A percentile compares a stretch with the other conserved stretches of the same genome.
These are phyloP conservation scores for Lecanoromycetidae sp. DNA, from an alignment of 2,329 filamentous ascomycete species.

Conservation along the genomic window DNA sequence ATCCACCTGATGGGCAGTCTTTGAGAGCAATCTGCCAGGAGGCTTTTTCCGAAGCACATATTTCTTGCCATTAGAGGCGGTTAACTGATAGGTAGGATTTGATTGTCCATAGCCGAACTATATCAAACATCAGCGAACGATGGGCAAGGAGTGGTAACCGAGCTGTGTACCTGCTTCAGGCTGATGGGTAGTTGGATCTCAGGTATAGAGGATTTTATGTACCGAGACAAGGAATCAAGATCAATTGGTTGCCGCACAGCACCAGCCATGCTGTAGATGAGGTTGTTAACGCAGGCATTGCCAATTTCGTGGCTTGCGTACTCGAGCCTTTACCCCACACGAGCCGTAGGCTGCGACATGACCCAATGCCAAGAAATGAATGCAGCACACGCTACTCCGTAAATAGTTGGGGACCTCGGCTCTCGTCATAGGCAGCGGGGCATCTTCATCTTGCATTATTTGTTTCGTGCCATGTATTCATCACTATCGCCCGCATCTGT, in stretches of 20 bases:
- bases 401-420: too few relatives aligned
- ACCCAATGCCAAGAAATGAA: too few relatives aligned
- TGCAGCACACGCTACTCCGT: too few relatives aligned
- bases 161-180: slow-evolving; percentile 61
- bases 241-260: slow-evolving; percentile 84
- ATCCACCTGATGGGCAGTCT: slow-evolving; percentile 92
- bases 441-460: too few relatives aligned
- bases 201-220: slow-evolving; percentile 66
- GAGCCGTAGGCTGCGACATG: too few relatives aligned
- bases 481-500: too few relatives aligned
- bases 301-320: background rate
- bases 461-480: too few relatives aligned
- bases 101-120: slow-evolving; percentile 96
- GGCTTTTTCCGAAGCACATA: slow-evolving; percentile 97
- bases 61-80: slow-evolving; percentile 52
- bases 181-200: slow-evolving; percentile 72
- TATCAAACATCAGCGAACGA: slow-evolving; percentile 1
- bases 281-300: slow-evolving; percentile 1
- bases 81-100: slow-evolving; percentile 92
- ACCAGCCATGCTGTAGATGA: slow-evolving; percentile 55
- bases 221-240: slow-evolving; percentile 62
- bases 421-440: too few relatives aligned
- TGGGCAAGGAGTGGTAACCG: background rate
- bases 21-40: slow-evolving; percentile 82
- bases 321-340: too few relatives aligned